A percentile compares a stretch with the other conserved stretches of the same genome.
phyloP scores from a whole-genome alignment of 2,329 filamentous ascomycete genomes.

The Colletotrichum ledebouriae region DNA sequence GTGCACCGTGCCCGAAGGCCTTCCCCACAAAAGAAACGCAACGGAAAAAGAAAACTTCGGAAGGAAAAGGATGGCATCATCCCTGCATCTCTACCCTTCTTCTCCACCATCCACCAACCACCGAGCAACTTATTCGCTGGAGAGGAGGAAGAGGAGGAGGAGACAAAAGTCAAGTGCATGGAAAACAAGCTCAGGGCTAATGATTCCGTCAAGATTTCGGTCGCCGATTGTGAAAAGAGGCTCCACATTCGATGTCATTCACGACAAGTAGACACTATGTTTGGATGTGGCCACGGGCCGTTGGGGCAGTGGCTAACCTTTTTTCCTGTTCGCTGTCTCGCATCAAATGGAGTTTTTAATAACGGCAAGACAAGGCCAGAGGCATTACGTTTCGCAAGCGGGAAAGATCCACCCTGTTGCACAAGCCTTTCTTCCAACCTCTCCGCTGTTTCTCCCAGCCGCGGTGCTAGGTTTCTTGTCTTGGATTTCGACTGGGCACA shows the following conservation, averaged over 20 bases:
- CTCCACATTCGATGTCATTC: conserved; percentile 13
- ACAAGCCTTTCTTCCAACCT: not conserved
- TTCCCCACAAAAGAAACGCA: conserved; percentile 23
- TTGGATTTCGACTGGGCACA: not conserved
- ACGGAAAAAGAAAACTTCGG: conserved; percentile 21
- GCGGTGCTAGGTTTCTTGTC: conserved; percentile 15
- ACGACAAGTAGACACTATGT: not conserved
- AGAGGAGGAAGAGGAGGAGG: too few relatives aligned
- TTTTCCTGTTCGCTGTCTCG: conserved; percentile 7
- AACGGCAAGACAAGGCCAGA: conserved; percentile 17
- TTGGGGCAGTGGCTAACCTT: not conserved
- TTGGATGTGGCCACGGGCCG: not conserved
- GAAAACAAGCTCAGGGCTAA: conserved; percentile 23
- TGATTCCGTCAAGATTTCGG: conserved; percentile 8
- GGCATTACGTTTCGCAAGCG: conserved; percentile 22
- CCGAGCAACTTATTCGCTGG: too few relatives aligned
- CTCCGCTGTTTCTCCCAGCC: not conserved
- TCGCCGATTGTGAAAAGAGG: not conserved
- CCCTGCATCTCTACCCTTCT: conserved; percentile 3
- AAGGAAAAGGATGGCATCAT: conserved; percentile 31
- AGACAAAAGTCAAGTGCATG: conserved; percentile 1
- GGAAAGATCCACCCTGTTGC: not conserved
- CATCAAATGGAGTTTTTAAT: not conserved
- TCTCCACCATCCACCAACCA: not conserved
- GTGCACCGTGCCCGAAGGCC: conserved; percentile 29